Evolutionary conservation across 2,329 filamentous ascomycete species (phyloP).

Genomic region (Monosporascus ibericus): DNA sequence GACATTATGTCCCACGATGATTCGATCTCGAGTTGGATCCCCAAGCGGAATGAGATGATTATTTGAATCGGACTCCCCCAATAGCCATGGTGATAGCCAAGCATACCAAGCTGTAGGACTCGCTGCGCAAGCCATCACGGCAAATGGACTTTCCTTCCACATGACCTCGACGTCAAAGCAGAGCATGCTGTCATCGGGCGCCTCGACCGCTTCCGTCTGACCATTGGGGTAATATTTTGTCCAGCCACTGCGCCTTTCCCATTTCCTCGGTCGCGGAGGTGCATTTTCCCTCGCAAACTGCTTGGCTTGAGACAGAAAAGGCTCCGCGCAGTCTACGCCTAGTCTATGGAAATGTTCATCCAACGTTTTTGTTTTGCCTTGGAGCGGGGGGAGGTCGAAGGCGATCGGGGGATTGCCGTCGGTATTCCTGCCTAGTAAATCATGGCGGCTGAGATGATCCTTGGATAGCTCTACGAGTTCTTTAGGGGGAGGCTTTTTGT

Average conservation of each 20-base stretch:
- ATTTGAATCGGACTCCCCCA: conserved; percentile 72
- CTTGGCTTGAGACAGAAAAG: conserved; percentile 71
- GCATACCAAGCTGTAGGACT: conserved; percentile 92
- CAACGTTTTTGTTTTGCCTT: conserved; percentile 59
- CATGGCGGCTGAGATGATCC: conserved; percentile 78
- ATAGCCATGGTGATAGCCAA: conserved; percentile 92
- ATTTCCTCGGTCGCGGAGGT: conserved; percentile 58
- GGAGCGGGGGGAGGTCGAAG: conserved; percentile 76
- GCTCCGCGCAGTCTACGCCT: conserved; percentile 79
- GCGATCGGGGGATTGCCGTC: conserved; percentile 70
- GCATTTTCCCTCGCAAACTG: conserved; percentile 60
- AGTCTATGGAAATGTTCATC: conserved; percentile 94
- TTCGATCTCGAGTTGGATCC: conserved; percentile 62
- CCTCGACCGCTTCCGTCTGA: conserved; percentile 60
- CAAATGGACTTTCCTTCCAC: conserved; percentile 88
- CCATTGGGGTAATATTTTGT: conserved; percentile 83
- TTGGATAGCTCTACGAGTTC: conserved; percentile 74
- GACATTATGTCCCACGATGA: conserved; percentile 91
- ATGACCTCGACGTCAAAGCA: conserved; percentile 96
- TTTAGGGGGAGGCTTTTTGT: conserved; percentile 50
- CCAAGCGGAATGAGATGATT: conserved; percentile 84
- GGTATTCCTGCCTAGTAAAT: conserved; percentile 84
- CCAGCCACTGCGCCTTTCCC: conserved; percentile 80
- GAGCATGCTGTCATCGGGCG: conserved; percentile 74
- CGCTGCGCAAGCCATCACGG: conserved; percentile 93